Evolutionary conservation across 179 eudicot species (phyloP), one percentile per base, ranked within the genome.

Genomic region (Corrigiola litoralis): DNA sequence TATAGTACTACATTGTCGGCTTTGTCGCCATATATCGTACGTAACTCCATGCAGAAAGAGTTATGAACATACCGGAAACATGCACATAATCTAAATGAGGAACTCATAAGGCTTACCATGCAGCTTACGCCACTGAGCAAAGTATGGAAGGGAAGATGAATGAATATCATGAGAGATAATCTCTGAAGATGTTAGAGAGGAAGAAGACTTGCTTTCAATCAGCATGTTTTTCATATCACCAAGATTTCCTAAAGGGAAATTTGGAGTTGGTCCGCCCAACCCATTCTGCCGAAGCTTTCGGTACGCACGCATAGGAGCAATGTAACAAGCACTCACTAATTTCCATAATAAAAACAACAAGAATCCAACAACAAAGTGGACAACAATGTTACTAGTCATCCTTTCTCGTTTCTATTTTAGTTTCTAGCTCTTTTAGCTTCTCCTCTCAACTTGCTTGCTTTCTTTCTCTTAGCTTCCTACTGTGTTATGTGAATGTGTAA

Each of bases 231-330:
- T 85, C 79, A 89, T 87, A 23, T 82, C 84, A 29, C 58, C 70
- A 34, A 82, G 80, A 62, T 92, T 92, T 64, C 98, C 98, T 1
- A 89, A 31, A 0, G 96, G 98, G 37, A 92, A 92, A 49, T 60
- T 75, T 9, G 96, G 98, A 21, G 41, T 70, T 18, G 98, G 96
- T 31, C 98, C 96, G 14, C 65, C 48, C 66, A 89, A 78, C 4
- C 96, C 98, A 63, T 80, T 76, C 18, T 51, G 52, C 20, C 68
- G 66, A 20, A 92, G 82, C 76, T 73, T 87, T 46, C 61, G 34
- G 17, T 58, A 77, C 6, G 69, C 68, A 52, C 63, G 31, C 31
- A 61, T 29, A 10, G 96, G 98, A 47, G 76, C 59, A 10, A 92
- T 9, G 76, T 77, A 84, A 38, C 82, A 89, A 18, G 72, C 72